Evolutionary conservation across 495 filamentous ascomycete species (phyloP), one percentile per base, ranked within the genome.

Genomic region (Hypomontagnella monticulosa): DNA sequence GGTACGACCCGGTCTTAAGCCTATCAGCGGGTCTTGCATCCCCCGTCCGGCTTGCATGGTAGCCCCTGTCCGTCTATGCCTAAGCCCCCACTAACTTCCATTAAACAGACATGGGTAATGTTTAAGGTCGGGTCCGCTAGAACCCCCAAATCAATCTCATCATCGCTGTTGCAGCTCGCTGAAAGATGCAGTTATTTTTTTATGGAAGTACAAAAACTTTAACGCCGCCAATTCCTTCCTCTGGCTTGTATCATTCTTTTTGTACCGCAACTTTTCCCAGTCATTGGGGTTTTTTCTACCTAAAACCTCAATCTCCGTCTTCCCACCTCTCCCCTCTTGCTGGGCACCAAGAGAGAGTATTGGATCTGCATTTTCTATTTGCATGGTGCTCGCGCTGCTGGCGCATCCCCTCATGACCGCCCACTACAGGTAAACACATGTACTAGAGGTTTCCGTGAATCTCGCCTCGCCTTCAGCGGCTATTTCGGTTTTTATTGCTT

Each of bases 391-490:
- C 38, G 42, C 61, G 55, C 48, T 40, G 43, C 55, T 56, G 60
- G 60, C 66, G 66, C 66, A 69, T 52, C 47, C 61, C 42, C 32
- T 63, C 59, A 60, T 54, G 55, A 61, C 50, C 66, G 55, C 50
- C 42, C 15, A 57, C 55, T 63, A 69, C 66, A 50, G 56, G 66
- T 69, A 64, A 69, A 69, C 58, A 67, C 62, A 68, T 63, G 60
- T 57, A 38, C 43, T 61, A 56, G 51, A 46, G 60, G 57, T 61
- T 50, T 37, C 46, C 30, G 36, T 27, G 50, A 61, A 46, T 61
- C 61, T 69, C 55, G 55, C 66, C 61, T 69, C 55, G 55, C 66
- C 47, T 18, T 23, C 20, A 56, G 66, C 66, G 66, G 66, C 66
- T 69, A 69, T 52, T 60, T 64, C 66, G 66, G 55, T 20, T 69